Evolutionary conservation across 192 early-diverging fungal genomes (phyloP).

Genomic region (Coemansia sp.): DNA sequence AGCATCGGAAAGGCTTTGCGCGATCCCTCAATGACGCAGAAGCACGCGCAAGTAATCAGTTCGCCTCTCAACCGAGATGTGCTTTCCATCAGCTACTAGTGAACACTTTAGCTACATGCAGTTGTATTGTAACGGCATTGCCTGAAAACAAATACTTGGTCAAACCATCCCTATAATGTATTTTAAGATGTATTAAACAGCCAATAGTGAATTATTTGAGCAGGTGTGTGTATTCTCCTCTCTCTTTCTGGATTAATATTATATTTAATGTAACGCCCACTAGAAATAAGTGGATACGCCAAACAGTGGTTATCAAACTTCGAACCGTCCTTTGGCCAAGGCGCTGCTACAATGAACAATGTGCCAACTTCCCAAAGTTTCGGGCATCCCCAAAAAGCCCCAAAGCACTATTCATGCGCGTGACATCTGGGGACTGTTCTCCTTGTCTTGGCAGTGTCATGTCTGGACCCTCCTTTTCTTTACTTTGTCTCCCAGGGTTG

Average conservation of each 20-base stretch:
- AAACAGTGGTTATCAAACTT: too few relatives aligned
- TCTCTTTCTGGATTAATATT: too few relatives aligned
- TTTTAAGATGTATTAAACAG: too few relatives aligned
- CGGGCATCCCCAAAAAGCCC: background rate
- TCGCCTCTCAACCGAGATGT: slow-evolving; percentile 31
- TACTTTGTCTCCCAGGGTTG: background rate
- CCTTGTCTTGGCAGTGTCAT: background rate
- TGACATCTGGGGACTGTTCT: background rate
- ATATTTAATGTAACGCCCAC: too few relatives aligned
- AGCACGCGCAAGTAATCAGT: slow-evolving; percentile 9
- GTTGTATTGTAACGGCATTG: too few relatives aligned
- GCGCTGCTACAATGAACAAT: background rate
- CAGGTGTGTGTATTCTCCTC: too few relatives aligned
- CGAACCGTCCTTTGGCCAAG: too few relatives aligned
- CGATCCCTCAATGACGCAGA: slow-evolving; percentile 14
- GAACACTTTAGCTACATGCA: too few relatives aligned
- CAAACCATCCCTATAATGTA: too few relatives aligned
- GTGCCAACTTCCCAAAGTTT: background rate
- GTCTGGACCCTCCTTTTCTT: background rate
- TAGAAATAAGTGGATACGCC: too few relatives aligned
- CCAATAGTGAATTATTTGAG: too few relatives aligned
- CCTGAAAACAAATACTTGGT: too few relatives aligned
- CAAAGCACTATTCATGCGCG: background rate
- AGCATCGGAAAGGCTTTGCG: slow-evolving; percentile 14
- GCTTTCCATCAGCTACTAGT: slow-evolving; percentile 29